Evolutionary conservation across 2,329 filamentous ascomycete species (phyloP), one percentile per base, ranked within the genome.

Genomic region (Botrytis sinoallii): DNA sequence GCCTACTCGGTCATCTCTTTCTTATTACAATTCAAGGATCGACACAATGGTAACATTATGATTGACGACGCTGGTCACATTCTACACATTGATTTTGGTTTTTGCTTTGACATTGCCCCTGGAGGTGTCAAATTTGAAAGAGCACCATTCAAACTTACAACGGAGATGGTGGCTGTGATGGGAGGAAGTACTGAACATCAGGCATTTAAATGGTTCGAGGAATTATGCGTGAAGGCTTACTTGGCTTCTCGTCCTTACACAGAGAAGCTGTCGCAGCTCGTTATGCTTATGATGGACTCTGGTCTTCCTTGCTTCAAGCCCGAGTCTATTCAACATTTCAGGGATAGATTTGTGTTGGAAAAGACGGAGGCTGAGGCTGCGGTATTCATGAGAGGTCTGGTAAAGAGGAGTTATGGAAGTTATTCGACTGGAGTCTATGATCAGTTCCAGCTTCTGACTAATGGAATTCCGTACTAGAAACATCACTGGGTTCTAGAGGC

Each of bases 1-100:
- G 97, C 96, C 20, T 99, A 99, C 85, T 97, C 93, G 29, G 92
- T 99, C 79, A 98, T 99, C 77, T 97, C 94, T 0, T 99, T 97
- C 84, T 86, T 99, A 22, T 86, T 99, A 55, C 97, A 99, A 81
- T 98, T 99, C 90, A 99, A 99, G 83, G 96, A 99, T 82, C 91
- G 96, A 4, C 96, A 99, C 85, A 99, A 99, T 82, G 96, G 96
- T 75, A 99, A 99, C 85, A 99, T 99, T 85, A 99, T 99, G 97
- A 91, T 99, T 76, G 95, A 99, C 82, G 95, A 98, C 80, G 93
- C 92, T 0, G 96, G 97, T 6, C 96, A 99, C 83, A 97, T 99
- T 80, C 89, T 99, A 71, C 96, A 99, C 85, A 98, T 99, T 78
- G 96, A 99, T 82, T 99, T 99, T 81, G 96, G 96, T 16, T 99